Conservation (phyloP, 164 flowering plant genomes). For the Macadamia tetraphylla region DNA sequence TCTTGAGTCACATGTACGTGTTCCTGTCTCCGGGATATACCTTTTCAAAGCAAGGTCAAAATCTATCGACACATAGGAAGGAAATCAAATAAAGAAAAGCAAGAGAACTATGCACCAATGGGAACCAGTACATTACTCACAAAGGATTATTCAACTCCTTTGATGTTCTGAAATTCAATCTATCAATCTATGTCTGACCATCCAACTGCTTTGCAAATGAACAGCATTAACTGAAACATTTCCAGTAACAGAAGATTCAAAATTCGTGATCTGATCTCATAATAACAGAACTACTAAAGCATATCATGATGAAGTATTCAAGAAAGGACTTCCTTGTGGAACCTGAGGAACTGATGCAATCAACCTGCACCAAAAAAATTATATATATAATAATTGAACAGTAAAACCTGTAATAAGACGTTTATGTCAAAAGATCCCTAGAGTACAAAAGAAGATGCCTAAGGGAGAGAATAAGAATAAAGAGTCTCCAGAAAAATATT, state of each 20-base stretch:
- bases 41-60: not conserved
- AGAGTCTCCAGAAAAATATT: not conserved
- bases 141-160: not conserved
- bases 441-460: no score
- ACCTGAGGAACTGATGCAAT: constrained; percentile 5
- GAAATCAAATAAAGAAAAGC: not conserved
- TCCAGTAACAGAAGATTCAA: constrained; percentile 4
- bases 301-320: constrained; percentile 1
- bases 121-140: not conserved
- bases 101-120: no score
- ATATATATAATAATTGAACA: not conserved
- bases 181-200: not conserved
- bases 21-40: not conserved
- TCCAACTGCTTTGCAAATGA: not conserved
- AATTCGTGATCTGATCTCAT: not conserved
- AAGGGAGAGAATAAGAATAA: not conserved
- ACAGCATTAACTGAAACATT: not conserved
- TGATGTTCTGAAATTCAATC: not conserved
- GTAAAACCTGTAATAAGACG: constrained; percentile 9
- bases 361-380: not conserved
- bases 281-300: not conserved
- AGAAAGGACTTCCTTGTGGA: not conserved
- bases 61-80: not conserved
- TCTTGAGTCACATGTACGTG: not conserved
- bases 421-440: constrained; percentile 1